phyloP scores from a whole-genome alignment of 2,329 filamentous ascomycete genomes.

The Pseudopyrenochaeta lycopersici region DNA sequence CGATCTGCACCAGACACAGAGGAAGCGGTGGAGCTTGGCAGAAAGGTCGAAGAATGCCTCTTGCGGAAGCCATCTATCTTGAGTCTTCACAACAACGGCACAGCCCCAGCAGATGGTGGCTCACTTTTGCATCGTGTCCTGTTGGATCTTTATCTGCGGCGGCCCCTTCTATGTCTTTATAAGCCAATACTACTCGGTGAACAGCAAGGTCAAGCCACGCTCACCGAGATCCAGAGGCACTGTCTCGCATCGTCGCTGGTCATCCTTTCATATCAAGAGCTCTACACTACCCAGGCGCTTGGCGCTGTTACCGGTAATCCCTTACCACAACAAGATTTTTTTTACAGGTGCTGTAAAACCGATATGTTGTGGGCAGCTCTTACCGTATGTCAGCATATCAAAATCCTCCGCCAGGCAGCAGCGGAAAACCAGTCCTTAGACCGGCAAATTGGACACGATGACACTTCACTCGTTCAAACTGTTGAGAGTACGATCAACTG shows the following conservation, averaged over 20 bases:
- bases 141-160: conserved; percentile 26
- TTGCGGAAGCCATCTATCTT: conserved; percentile 16
- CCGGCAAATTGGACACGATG: background rate
- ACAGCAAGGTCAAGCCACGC: conserved; percentile 6
- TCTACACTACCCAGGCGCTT: conserved; percentile 15
- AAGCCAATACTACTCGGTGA: conserved; percentile 27
- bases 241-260: conserved; percentile 29
- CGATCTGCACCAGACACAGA: conserved; percentile 13
- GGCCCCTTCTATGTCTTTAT: conserved; percentile 26
- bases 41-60: conserved; percentile 17
- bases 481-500: conserved; percentile 22
- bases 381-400: conserved; percentile 41
- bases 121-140: conserved; percentile 23
- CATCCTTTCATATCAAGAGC: conserved; percentile 29
- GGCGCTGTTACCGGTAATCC: conserved; percentile 1
- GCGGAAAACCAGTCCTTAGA: background rate
- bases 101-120: conserved; percentile 7
- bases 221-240: conserved; percentile 16
- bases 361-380: conserved; percentile 44
- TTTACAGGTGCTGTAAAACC: conserved; percentile 37
- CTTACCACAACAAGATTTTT: conserved; percentile 31
- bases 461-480: conserved; percentile 4
- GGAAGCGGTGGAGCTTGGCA: conserved; percentile 18
- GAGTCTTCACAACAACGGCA: conserved; percentile 7
- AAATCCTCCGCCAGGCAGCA: conserved; percentile 5